Conservation (phyloP, 1,139 yeast genomes). For the Eremothecium gossypii region DNA sequence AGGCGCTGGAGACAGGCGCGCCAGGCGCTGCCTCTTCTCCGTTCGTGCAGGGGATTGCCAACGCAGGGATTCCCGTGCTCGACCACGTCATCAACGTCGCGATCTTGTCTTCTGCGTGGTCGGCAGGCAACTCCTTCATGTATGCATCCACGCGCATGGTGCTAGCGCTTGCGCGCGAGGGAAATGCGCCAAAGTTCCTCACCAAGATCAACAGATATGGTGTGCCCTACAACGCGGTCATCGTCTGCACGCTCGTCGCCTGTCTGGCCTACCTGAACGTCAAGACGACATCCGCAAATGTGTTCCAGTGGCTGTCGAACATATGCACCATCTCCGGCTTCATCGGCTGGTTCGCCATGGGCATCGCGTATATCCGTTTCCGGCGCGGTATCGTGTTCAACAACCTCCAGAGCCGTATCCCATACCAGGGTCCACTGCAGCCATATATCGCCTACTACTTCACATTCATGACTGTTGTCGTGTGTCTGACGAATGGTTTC, state of each 20-base stretch:
- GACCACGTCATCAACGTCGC: constrained; percentile 45
- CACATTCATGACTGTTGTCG: constrained; percentile 35
- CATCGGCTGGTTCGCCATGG: constrained; percentile 62
- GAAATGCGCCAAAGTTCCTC: constrained; percentile 41
- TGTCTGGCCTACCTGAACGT: constrained; percentile 36
- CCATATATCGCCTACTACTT: constrained; percentile 45
- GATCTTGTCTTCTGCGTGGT: constrained; percentile 44
- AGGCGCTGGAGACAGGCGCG: constrained; percentile 27
- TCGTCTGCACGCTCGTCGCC: constrained; percentile 26
- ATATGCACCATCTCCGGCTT: constrained; percentile 70
- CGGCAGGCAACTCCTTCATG: constrained; percentile 41
- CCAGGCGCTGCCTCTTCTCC: constrained; percentile 48
- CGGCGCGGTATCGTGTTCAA: constrained; percentile 49
- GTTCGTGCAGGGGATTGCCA: constrained; percentile 43
- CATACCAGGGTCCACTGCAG: constrained; percentile 39
- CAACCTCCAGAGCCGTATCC: constrained; percentile 42
- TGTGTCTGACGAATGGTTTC: constrained; percentile 52
- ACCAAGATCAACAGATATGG: constrained; percentile 37
- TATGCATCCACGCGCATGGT: constrained; percentile 38
- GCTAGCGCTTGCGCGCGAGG: constrained; percentile 40
- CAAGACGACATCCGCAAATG: constrained; percentile 35
- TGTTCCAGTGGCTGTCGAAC: constrained; percentile 64
- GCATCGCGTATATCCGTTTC: constrained; percentile 56
- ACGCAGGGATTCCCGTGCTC: constrained; percentile 41
- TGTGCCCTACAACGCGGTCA: constrained; percentile 36